Conservation (phyloP, 352 stramenopile genomes). For the Phytophthora chlamydospora region DNA sequence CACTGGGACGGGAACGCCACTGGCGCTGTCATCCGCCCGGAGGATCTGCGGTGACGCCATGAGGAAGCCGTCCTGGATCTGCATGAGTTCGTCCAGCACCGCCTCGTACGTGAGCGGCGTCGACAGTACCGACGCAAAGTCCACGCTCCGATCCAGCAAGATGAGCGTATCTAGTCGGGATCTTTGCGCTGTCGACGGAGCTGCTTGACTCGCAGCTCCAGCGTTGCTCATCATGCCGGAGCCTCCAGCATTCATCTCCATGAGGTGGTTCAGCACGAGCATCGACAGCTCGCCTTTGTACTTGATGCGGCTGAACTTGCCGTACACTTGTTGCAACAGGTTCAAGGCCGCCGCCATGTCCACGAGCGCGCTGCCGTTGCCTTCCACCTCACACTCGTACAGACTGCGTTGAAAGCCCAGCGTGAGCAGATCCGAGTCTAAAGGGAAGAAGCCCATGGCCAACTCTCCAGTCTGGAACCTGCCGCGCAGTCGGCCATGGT, state of each 20-base stretch:
- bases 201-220: constrained; percentile 1
- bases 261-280: constrained; percentile 67
- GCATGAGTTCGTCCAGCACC: constrained; percentile 66
- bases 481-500: constrained; percentile 38
- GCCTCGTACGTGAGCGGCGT: constrained; percentile 79
- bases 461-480: constrained; percentile 49
- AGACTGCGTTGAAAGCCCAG: constrained; percentile 58
- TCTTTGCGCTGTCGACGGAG: background rate
- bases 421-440: constrained; percentile 68
- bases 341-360: constrained; percentile 58
- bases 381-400: constrained; percentile 55
- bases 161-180: constrained; percentile 64
- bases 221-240: constrained; percentile 21
- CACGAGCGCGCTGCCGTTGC: constrained; percentile 54
- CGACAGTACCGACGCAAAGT: constrained; percentile 71
- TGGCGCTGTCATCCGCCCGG: constrained; percentile 40
- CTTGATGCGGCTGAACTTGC: constrained; percentile 69
- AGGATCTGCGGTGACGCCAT: constrained; percentile 45
- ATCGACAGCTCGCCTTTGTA: constrained; percentile 81
- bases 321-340: constrained; percentile 63
- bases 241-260: constrained; percentile 48
- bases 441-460: constrained; percentile 61
- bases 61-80: constrained; percentile 68
- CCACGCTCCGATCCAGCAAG: constrained; percentile 71
- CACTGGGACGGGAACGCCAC: constrained; percentile 37